Conservation (phyloP, 2,329 filamentous ascomycete genomes). For the Chrysosporium keratinophilum region DNA sequence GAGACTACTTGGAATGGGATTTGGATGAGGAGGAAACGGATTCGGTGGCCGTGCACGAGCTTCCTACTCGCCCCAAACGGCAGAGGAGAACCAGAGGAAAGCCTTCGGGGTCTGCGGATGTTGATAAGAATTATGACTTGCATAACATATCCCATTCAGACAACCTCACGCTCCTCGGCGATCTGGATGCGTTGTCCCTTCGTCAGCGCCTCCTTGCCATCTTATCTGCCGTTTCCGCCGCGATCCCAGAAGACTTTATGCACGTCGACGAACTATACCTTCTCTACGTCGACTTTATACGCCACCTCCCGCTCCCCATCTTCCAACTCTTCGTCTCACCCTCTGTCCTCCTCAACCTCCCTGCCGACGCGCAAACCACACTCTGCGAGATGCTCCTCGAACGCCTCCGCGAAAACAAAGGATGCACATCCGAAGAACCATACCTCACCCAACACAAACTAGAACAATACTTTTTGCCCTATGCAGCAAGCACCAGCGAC, state of each 20-base stretch:
- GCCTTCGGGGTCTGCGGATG: constrained; percentile 3
- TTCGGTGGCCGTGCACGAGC: constrained; percentile 12
- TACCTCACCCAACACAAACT: constrained; percentile 43
- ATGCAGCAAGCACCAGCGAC: constrained; percentile 51
- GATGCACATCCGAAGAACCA: constrained; percentile 31
- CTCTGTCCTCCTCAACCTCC: constrained; percentile 35
- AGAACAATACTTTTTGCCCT: constrained; percentile 54
- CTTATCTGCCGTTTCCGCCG: constrained; percentile 31
- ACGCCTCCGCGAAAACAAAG: constrained; percentile 38
- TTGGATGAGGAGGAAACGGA: constrained; percentile 27
- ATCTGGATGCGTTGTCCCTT: constrained; percentile 31
- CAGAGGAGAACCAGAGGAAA: constrained; percentile 18
- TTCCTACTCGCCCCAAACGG: constrained; percentile 26
- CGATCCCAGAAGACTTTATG: constrained; percentile 29
- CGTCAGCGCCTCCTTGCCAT: constrained; percentile 39
- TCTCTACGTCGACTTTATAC: constrained; percentile 39
- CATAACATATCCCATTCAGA: constrained; percentile 16
- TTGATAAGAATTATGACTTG: constrained; percentile 11
- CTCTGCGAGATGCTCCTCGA: constrained; percentile 46
- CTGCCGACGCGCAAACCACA: constrained; percentile 35
- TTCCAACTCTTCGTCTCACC: constrained; percentile 39
- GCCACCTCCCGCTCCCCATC: constrained; percentile 35
- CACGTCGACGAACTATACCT: constrained; percentile 33
- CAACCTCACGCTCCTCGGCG: constrained; percentile 28
- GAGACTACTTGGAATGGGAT: constrained; percentile 35